Base-by-base conservation (phyloP, 2,329 filamentous ascomycete species). In the Fusarium ambrosium region DNA sequence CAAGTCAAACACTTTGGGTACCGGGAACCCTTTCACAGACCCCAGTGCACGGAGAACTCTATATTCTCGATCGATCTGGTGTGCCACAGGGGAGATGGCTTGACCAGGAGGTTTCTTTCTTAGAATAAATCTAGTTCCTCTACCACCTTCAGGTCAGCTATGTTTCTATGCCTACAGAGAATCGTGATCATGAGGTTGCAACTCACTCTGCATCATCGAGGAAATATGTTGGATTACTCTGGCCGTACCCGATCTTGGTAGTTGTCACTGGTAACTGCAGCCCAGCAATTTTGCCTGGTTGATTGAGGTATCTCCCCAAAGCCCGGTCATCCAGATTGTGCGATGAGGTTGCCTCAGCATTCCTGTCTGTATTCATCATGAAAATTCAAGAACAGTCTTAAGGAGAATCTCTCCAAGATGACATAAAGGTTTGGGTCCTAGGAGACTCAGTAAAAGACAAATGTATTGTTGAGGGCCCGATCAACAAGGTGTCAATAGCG, bases 51-150 rank as follows among this genome's bases (percentile, higher is more conserved):
- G 32, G 4, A 70, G 32, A 0, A 73, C 51, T 16, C 20, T 37
- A n/a, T 37, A 68, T 43, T 73, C 70, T 13, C 70, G 55, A 14
- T 73, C 68, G 10, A 73, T 55, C 22, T 64, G 60, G 41, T 73
- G 70, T 2, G 70, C 70, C 4, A 59, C 58, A 3, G 60, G 60
- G 11, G 55, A 62, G 11, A 73, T 68, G 4, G 29, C 11, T 39
- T 68, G 16, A 2, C 70, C 68, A 2, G 37, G 64, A 6, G 70
- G 70, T 22, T 71, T 73, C 20, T 73, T 73, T 24, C 69, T 64
- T 14, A 71, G 45, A 27, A 71, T 55, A 8, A 65, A 71, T 16
- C 62, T 56, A 2, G 45, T 13, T n/a, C 64, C 68, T 16, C 62
- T 66, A 59, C 14, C 34, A 7, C 9, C 34, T 6, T 16, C 14